A percentile compares a stretch with the other conserved stretches of the same genome.
These are phyloP conservation scores for Colletotrichum sp. DNA, from an alignment of 2,329 filamentous ascomycete genomes.

Conservation along the genomic window DNA sequence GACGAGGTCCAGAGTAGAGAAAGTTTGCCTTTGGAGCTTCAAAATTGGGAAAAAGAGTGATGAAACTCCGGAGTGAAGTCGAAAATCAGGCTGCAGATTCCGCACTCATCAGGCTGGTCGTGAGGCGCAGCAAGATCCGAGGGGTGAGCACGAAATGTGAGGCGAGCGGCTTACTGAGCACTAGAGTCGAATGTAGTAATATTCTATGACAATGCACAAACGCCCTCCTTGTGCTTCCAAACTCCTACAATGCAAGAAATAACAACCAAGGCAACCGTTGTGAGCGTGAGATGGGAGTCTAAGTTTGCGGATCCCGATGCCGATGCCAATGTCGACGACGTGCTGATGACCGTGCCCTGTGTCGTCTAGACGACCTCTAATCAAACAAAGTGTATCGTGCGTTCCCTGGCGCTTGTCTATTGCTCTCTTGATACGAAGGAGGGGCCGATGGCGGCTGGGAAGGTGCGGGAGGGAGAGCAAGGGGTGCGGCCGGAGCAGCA, in stretches of 20 bases:
- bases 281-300: neutral
- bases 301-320: neutral
- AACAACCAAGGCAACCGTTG: neutral
- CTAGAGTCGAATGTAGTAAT: neutral
- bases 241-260: neutral
- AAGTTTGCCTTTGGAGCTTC: too few relatives aligned
- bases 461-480: neutral
- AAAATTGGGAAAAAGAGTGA: too few relatives aligned
- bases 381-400: slow-evolving; percentile 14
- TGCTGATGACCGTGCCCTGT: neutral
- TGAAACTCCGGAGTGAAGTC: too few relatives aligned
- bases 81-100: neutral
- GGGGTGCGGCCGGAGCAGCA: neutral
- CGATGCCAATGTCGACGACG: neutral
- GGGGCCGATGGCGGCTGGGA: slow-evolving; percentile 1
- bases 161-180: too few relatives aligned
- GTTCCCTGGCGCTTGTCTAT: slow-evolving; percentile 11
- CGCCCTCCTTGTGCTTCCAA: neutral
- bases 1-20: too few relatives aligned
- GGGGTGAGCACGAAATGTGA: too few relatives aligned
- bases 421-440: slow-evolving; percentile 17
- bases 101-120: accelerated
- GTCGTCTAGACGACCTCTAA: slow-evolving; percentile 4
- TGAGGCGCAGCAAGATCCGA: neutral
- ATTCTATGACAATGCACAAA: neutral